Base-by-base conservation (phyloP, 768 basidiomycete genomes). In the Fibroporia radiculosa region DNA sequence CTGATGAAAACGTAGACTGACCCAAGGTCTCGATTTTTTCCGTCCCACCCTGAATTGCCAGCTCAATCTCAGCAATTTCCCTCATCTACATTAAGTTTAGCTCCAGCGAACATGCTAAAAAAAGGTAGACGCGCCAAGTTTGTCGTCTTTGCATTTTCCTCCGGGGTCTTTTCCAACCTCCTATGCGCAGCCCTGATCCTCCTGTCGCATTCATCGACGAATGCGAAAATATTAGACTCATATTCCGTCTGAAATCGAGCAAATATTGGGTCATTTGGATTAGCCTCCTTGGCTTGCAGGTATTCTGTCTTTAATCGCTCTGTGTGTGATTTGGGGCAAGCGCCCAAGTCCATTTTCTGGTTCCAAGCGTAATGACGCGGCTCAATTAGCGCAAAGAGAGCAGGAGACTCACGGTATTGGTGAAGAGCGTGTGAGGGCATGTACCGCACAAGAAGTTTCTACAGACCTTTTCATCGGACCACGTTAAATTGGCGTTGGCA, bases 331-430 rank as follows among this genome's bases (percentile, higher is more conserved):
- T 95, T 93, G 4, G 96, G 91, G 63, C 96, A 99, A 37, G 92
- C 88, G 20, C 96, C 96, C 16, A 99, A 73, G 66, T 99, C 96
- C 95, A 98, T 99, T 95, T 96, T 97, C 95, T 95, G 62, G 12
- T n/a, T n/a, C 24, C 6, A 38, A 23, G 18, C 11, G 22, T 25
- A 12, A 16, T 49, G 41, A 3, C 27, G 44, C 26, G 43, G 23
- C 50, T 19, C 34, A 16, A 22, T 38, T 5, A 11, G 7, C 2
- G 12, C 35, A n/a, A 1, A 22, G 12, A 13, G 6, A 29, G 22
- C 8, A 24, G 16, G n/a, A 38, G 27, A 70, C 88, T 53, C 51
- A 97, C 96, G 4, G 96, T 99, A 62, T 99, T 99, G 43, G 93
- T 95, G 67, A 98, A 98, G 40, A 99, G 74, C 0, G 91, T 79